A percentile compares a stretch with the other conserved stretches of the same genome.
Evolutionary conservation across 2,329 filamentous ascomycete species (phyloP).

Genomic region (Epichloe scottii): DNA sequence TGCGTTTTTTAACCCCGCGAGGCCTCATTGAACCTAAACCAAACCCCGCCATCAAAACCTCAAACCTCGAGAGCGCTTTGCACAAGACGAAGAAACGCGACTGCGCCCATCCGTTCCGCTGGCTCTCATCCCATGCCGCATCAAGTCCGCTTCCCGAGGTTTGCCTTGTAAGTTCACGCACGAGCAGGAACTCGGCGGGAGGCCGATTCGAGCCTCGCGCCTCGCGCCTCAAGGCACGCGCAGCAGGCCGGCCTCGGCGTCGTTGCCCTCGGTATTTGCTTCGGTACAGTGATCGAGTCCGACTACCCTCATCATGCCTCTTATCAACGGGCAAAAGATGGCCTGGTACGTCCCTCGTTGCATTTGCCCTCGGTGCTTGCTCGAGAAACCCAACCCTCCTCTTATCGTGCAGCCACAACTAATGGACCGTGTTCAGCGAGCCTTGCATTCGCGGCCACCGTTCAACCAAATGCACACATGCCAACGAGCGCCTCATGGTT

Average conservation of each 20-base stretch:
- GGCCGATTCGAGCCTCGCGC: not conserved
- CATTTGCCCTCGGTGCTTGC: too few species aligned
- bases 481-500: slow-evolving; percentile 53
- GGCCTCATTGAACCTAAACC: too few species aligned
- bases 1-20: too few species aligned
- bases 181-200: not conserved
- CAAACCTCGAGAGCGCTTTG: not conserved
- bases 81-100: too few species aligned
- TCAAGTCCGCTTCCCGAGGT: not conserved
- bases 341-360: slow-evolving; percentile 46
- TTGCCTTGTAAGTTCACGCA: not conserved
- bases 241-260: not conserved
- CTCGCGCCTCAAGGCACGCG: not conserved
- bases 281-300: not conserved
- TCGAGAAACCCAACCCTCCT: not conserved
- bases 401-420: not conserved
- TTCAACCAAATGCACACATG: slow-evolving; percentile 62
- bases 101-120: too few species aligned
- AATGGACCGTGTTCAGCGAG: slow-evolving; percentile 33
- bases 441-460: slow-evolving; percentile 66
- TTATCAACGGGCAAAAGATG: slow-evolving; percentile 60
- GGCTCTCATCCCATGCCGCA: not conserved
- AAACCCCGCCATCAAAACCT: not conserved
- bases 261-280: too few species aligned
- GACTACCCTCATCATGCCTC: slow-evolving; percentile 40